Evolutionary conservation across 1,139 yeast genomes (phyloP).

Genomic region (Blastobotrys apis): DNA sequence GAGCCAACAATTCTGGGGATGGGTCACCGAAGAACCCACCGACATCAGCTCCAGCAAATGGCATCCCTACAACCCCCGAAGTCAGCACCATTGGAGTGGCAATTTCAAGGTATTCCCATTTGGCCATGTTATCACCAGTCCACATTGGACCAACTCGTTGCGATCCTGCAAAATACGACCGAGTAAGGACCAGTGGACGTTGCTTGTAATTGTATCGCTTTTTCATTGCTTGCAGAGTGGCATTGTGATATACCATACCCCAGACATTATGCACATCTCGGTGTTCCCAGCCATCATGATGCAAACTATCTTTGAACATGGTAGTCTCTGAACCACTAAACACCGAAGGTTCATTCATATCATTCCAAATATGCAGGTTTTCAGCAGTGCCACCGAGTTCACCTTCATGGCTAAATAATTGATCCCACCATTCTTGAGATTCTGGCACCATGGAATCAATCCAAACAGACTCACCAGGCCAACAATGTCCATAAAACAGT

Average conservation of each 20-base stretch:
- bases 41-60: constrained; percentile 93
- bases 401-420: constrained; percentile 38
- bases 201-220: constrained; percentile 49
- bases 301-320: constrained; percentile 75
- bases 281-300: constrained; percentile 80
- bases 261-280: constrained; percentile 84
- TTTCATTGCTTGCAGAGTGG: constrained; percentile 64
- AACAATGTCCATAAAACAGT: constrained; percentile 79
- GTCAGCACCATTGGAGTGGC: constrained; percentile 88
- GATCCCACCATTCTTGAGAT: constrained; percentile 58
- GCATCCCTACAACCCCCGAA: constrained; percentile 78
- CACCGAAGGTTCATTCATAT: constrained; percentile 96
- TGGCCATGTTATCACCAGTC: constrained; percentile 96
- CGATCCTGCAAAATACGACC: constrained; percentile 86
- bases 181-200: constrained; percentile 85
- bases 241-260: constrained; percentile 75
- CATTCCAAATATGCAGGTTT: constrained; percentile 89
- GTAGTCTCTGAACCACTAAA: constrained; percentile 94
- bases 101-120: constrained; percentile 77
- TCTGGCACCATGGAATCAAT: constrained; percentile 73
- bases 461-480: constrained; percentile 99
- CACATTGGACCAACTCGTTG: constrained; percentile 91
- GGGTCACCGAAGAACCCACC: constrained; percentile 97
- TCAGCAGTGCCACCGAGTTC: constrained; percentile 50
- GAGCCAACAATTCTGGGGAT: constrained; percentile 63